Evolutionary conservation across 768 basidiomycete genomes (phyloP).

Genomic region (Mycena galericulata): DNA sequence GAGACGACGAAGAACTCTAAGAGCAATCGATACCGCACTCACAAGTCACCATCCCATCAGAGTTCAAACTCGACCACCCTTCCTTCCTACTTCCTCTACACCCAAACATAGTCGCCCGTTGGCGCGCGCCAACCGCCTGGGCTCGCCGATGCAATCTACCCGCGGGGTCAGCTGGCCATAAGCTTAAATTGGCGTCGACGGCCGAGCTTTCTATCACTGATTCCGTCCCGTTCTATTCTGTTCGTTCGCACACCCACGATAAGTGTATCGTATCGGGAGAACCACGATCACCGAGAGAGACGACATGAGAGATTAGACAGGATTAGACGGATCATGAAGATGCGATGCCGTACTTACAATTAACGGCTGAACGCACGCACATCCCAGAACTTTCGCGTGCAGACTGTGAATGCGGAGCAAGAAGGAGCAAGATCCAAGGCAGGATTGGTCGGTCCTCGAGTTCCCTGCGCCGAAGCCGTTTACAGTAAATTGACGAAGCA

Average conservation of each 20-base stretch:
- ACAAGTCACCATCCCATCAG: slow-evolving; percentile 15
- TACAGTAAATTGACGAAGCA: neutral
- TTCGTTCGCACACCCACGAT: slow-evolving; percentile 22
- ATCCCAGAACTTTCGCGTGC: neutral
- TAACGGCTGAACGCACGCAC: too few relatives aligned
- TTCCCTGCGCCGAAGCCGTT: neutral
- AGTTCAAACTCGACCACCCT: slow-evolving; percentile 5
- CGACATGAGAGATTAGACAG: neutral
- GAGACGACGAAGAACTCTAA: too few relatives aligned
- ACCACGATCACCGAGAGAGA: slow-evolving; percentile 22
- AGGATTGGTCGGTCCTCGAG: neutral
- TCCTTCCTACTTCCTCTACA: too few relatives aligned
- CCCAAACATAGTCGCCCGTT: slow-evolving; percentile 18
- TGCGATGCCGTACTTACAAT: slow-evolving; percentile 23
- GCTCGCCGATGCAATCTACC: slow-evolving; percentile 4
- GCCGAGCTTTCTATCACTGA: slow-evolving; percentile 17
- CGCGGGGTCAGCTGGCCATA: slow-evolving; percentile 1
- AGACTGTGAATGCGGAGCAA: too few relatives aligned
- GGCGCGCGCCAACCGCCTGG: neutral
- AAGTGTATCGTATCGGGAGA: slow-evolving; percentile 17
- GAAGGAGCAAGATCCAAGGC: too few relatives aligned
- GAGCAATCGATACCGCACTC: too few relatives aligned
- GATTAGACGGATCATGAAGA: slow-evolving; percentile 25
- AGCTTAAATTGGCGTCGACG: slow-evolving; percentile 7
- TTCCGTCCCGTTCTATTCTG: neutral